Evolutionary conservation across 2,329 filamentous ascomycete species (phyloP), one percentile per base, ranked within the genome.

Genomic region (Myriosclerotinia curreyana): DNA sequence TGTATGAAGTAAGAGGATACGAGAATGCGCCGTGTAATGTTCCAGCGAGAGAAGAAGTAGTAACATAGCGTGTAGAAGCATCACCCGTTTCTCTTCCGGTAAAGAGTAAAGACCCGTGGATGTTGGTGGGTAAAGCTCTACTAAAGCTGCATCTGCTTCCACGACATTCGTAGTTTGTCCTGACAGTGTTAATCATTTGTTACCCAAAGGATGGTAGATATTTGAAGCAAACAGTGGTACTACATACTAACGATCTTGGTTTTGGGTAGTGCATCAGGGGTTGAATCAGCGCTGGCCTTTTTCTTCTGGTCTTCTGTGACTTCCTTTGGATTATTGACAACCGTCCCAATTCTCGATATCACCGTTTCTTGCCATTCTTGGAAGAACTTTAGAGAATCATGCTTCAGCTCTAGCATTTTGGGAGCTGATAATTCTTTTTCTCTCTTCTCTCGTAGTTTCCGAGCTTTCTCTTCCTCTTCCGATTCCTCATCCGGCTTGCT

Each of bases 351-450:
- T 17, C 92, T 84, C 64, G 85, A 82, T 49, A 91, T 78, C 12
- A 96, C 84, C 15, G 81, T 80, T 7, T 85, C 81, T 71, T 91
- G 85, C 94, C 94, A 98, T 68, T 91, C 88, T 65, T 89, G 86
- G 73, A 94, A 96, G 73, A 88, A 86, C 8, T 81, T 78, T 6
- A 96, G 74, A 1, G 87, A 83, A 62, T 89, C 86, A 67, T 83
- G 86, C 77, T 87, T 92, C 70, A 92, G 76, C 70, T 91, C 87
- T 64, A 82, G 77, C 66, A 88, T 81, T 62, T 80, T 79, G 3
- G 78, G 77, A 3, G 77, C 77, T 22, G 77, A 79, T 12, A 85
- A 73, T 66, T 84, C 82, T 68, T 81, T 80, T 71, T 79, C 76
- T 51, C 80, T 72, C 55, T 76, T 69, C 60, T 72, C 72, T 12